A percentile compares a stretch with the other conserved stretches of the same genome.
Conservation (phyloP, 2,329 filamentous ascomycete species). For the Cercospora zeae-maydis region DNA sequence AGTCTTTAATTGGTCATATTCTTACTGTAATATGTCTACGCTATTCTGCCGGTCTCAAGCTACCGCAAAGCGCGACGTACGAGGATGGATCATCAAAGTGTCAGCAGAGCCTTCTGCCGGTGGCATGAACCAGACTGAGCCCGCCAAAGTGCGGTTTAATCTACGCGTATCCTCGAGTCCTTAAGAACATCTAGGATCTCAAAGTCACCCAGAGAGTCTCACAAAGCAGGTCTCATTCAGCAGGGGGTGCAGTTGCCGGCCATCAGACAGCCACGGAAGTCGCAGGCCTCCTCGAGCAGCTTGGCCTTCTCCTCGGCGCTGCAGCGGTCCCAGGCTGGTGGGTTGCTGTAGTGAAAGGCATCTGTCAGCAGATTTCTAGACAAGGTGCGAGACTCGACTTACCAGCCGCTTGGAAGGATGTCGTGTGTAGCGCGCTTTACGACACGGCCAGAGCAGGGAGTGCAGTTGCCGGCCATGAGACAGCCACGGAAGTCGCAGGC, state of each 20-base stretch:
- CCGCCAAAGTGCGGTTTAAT: background rate
- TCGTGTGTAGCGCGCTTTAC: background rate
- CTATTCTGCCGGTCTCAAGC: background rate
- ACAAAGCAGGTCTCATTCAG: background rate
- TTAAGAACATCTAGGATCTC: background rate
- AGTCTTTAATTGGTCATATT: too few relatives aligned
- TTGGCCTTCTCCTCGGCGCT: slow-evolving; percentile 1
- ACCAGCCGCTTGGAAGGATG: background rate
- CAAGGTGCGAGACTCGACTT: background rate
- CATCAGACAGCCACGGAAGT: slow-evolving; percentile 9
- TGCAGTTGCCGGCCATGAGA: slow-evolving; percentile 13
- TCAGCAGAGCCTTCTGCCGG: background rate
- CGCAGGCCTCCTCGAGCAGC: slow-evolving; percentile 12
- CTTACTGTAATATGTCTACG: background rate
- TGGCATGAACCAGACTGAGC: background rate
- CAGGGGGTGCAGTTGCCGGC: slow-evolving; percentile 12
- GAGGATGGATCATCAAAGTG: background rate
- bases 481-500: slow-evolving; percentile 12
- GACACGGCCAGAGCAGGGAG: slow-evolving; percentile 5
- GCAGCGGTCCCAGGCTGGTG: slow-evolving; percentile 13
- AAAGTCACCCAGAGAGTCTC: background rate
- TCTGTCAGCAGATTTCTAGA: background rate
- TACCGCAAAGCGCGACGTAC: background rate
- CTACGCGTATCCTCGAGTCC: background rate
- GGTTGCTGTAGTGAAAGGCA: background rate